These are phyloP conservation scores for Sordariomycetes sp. DNA, from an alignment of 2,329 filamentous ascomycete species.

Conservation along the genomic window DNA sequence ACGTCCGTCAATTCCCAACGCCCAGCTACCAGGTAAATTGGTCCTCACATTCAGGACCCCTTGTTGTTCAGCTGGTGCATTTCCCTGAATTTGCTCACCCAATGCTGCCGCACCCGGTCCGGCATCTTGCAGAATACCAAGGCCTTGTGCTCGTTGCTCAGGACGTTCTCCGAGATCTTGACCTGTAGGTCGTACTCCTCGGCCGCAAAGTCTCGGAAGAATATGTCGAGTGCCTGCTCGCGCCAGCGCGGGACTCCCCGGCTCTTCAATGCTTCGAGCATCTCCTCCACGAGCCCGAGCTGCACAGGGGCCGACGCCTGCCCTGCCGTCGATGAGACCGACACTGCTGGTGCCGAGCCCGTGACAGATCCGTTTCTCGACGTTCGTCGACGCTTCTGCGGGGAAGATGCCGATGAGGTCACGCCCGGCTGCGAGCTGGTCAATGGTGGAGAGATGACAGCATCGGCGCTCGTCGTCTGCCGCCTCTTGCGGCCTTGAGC, in stretches of 20 bases:
- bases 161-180: conserved; percentile 48
- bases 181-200: conserved; percentile 51
- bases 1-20: too few relatives aligned
- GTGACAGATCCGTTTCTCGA: conserved; percentile 10
- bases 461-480: conserved; percentile 7
- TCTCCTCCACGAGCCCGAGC: conserved; percentile 27
- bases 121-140: conserved; percentile 57
- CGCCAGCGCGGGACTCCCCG: conserved; percentile 37
- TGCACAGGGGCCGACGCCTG: conserved; percentile 1
- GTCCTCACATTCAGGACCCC: too few relatives aligned
- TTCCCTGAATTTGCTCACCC: conserved; percentile 44
- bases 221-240: conserved; percentile 49
- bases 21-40: too few relatives aligned
- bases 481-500: conserved; percentile 24
- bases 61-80: conserved; percentile 17
- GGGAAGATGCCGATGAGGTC: conserved; percentile 9
- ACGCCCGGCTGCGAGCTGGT: conserved; percentile 3
- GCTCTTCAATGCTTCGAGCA: conserved; percentile 29
- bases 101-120: conserved; percentile 39
- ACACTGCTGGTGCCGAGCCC: too few relatives aligned
- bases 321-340: conserved; percentile 1
- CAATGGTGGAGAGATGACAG: background rate
- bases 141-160: conserved; percentile 50
- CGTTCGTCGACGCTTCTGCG: conserved; percentile 23
- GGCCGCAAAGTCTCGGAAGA: conserved; percentile 48